Conservation (phyloP, 169 alveolate genomes). For the Plasmodium coatneyi region DNA sequence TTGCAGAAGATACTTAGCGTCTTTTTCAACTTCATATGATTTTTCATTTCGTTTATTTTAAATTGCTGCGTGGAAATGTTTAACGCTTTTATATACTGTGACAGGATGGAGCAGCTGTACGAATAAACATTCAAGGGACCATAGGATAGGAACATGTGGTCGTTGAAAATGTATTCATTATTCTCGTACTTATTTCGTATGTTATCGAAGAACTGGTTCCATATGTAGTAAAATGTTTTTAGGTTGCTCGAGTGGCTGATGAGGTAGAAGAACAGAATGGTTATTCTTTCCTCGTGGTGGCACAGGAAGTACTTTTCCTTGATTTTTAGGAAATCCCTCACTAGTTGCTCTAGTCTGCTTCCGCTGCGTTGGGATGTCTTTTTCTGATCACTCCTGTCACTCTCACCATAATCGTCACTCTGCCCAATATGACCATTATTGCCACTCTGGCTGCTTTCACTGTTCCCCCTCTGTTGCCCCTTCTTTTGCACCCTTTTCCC, state of each 20-base stretch:
- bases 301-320: constrained; percentile 62
- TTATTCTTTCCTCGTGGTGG: constrained; percentile 53
- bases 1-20: constrained; percentile 7
- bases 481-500: neutral
- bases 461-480: neutral
- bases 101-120: constrained; percentile 48
- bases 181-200: constrained; percentile 62
- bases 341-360: constrained; percentile 19
- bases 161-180: constrained; percentile 53
- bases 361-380: neutral
- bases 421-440: too few species aligned
- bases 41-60: constrained; percentile 51
- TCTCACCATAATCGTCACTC: neutral
- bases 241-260: constrained; percentile 65
- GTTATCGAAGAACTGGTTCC: constrained; percentile 65
- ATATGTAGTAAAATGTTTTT: constrained; percentile 59
- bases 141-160: constrained; percentile 34
- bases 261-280: constrained; percentile 43
- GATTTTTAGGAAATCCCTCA: constrained; percentile 35
- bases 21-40: constrained; percentile 14
- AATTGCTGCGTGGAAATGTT: constrained; percentile 66
- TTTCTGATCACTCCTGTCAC: neutral
- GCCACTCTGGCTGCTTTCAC: neutral
- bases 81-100: constrained; percentile 61
- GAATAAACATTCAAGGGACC: constrained; percentile 64